Evolutionary conservation across 2,329 filamentous ascomycete genomes (phyloP).

Genomic region (Fusarium citri): DNA sequence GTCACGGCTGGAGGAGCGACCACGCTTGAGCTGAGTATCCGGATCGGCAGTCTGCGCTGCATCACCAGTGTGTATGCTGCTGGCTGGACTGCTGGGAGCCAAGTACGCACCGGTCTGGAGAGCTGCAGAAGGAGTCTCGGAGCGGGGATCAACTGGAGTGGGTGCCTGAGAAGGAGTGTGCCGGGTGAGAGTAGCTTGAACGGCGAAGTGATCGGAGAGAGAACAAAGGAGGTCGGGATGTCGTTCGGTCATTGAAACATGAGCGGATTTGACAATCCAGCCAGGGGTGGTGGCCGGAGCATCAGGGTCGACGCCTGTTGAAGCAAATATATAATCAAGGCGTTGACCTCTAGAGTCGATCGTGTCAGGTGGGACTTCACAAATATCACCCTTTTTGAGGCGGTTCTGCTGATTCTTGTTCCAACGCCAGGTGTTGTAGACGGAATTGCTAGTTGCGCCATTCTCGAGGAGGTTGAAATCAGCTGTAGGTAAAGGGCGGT

Average conservation of each 20-base stretch:
- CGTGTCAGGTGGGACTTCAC: slow-evolving; percentile 71
- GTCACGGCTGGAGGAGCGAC: slow-evolving; percentile 32
- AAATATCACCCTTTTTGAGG: slow-evolving; percentile 68
- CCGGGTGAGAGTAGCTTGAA: slow-evolving; percentile 79
- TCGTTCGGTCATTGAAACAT: slow-evolving; percentile 83
- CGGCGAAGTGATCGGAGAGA: slow-evolving; percentile 93
- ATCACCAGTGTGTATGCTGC: slow-evolving; percentile 40
- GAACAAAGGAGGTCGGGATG: slow-evolving; percentile 87
- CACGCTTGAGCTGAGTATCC: slow-evolving; percentile 51
- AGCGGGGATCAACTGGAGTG: slow-evolving; percentile 22
- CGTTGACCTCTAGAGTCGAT: slow-evolving; percentile 83
- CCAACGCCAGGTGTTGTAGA: slow-evolving; percentile 96
- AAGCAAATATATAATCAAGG: slow-evolving; percentile 94
- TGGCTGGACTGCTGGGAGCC: slow-evolving; percentile 39
- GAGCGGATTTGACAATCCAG: slow-evolving; percentile 78
- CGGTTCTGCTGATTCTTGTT: slow-evolving; percentile 74
- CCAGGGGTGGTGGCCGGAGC: slow-evolving; percentile 48
- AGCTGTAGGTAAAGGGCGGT: slow-evolving; percentile 77
- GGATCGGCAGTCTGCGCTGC: slow-evolving; percentile 40
- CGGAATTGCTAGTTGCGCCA: slow-evolving; percentile 87
- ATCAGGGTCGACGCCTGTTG: slow-evolving; percentile 58
- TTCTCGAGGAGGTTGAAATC: slow-evolving; percentile 83
- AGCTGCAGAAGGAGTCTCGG: slow-evolving; percentile 40
- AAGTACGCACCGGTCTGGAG: slow-evolving; percentile 46
- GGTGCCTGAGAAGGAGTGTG: slow-evolving; percentile 50